These are phyloP conservation scores for Gracilaria domingensis DNA, from an alignment of 23 red algal species.

Conservation along the genomic window DNA sequence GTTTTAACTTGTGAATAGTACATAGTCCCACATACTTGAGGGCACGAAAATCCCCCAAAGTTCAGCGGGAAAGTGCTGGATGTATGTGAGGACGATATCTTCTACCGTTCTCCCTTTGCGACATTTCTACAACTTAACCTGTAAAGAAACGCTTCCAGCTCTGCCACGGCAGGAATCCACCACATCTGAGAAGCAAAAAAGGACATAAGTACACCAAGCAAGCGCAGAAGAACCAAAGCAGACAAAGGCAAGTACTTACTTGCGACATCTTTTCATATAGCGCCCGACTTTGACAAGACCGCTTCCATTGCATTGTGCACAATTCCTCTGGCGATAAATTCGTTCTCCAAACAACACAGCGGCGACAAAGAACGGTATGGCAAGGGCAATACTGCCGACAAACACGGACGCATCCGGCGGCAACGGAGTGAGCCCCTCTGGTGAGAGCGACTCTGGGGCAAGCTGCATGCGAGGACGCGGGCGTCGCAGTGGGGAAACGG, in stretches of 20 bases:
- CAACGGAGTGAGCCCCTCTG: not conserved
- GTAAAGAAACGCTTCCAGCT: constrained; percentile 75
- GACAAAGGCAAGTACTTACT: constrained; percentile 3
- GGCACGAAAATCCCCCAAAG: no score
- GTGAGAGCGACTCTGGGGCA: constrained; percentile 18
- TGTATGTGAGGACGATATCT: no score
- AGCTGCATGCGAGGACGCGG: constrained; percentile 18
- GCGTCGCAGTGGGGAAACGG: not conserved
- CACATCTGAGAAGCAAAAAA: constrained; percentile 15
- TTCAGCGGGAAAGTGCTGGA: no score
- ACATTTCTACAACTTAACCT: constrained; percentile 14
- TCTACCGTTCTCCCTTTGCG: not conserved
- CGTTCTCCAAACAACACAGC: constrained; percentile 80
- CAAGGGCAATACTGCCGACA: constrained; percentile 55
- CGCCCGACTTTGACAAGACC: constrained; percentile 53
- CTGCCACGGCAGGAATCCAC: constrained; percentile 84
- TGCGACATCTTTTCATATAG: constrained; percentile 26
- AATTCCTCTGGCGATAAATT: constrained; percentile 72
- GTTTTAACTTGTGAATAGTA: no score
- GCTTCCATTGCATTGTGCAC: constrained; percentile 55
- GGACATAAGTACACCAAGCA: not conserved
- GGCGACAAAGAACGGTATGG: constrained; percentile 75
- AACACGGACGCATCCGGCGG: constrained; percentile 46
- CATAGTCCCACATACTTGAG: no score
- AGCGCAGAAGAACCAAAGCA: not conserved